Conservation (phyloP, 345 rosid genomes). For the Xanthoceras sorbifolium region DNA sequence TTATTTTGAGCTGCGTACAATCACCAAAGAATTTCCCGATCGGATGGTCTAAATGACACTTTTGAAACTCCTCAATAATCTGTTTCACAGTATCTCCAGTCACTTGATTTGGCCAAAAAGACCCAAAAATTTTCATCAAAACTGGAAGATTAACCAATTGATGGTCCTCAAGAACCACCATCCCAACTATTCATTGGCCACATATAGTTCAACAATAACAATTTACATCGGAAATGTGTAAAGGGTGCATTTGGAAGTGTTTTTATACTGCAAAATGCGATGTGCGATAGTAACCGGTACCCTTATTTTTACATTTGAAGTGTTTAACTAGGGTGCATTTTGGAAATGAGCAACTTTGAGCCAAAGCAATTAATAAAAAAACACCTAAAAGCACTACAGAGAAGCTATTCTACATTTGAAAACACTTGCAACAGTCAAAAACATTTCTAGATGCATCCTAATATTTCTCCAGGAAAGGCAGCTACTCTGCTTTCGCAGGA, state of each 20-base stretch:
- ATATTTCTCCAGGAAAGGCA: not conserved
- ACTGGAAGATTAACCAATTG: not conserved
- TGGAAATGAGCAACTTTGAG: not conserved
- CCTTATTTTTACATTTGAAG: not conserved
- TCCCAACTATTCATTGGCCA: too few species aligned
- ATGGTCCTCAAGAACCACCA: too few species aligned
- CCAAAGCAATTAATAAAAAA: not conserved
- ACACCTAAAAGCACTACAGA: not conserved
- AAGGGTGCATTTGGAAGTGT: not conserved
- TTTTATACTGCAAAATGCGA: not conserved
- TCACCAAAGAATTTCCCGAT: slow-evolving; percentile 81
- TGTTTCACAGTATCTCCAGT: slow-evolving; percentile 22
- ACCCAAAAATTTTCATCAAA: not conserved
- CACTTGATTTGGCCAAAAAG: not conserved
- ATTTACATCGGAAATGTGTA: not conserved
- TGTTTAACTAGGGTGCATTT: not conserved
- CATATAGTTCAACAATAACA: too few species aligned
- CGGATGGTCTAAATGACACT: slow-evolving; percentile 89
- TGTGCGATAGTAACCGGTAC: not conserved
- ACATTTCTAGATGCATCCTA: not conserved
- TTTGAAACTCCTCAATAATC: slow-evolving; percentile 89
- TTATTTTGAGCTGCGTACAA: slow-evolving; percentile 77
- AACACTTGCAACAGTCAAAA: not conserved
- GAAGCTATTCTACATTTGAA: not conserved
- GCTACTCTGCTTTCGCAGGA: not conserved